Evolutionary conservation across 2,329 filamentous ascomycete genomes (phyloP).

Genomic region (Thermothelomyces thermophilus): DNA sequence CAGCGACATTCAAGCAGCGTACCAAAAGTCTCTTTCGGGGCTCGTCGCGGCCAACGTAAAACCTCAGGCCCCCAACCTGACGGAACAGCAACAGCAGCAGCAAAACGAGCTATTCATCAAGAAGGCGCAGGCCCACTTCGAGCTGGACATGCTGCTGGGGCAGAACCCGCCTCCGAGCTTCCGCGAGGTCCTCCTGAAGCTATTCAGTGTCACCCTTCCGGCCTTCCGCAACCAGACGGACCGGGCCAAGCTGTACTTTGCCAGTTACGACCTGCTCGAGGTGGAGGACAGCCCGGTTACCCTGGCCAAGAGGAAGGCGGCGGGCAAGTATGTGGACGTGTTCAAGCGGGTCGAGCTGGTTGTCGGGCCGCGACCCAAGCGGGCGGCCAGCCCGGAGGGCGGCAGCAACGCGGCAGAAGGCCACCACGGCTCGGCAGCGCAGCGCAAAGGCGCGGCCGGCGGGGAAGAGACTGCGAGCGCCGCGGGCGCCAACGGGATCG

Average conservation of each 20-base stretch:
- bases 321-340: conserved; percentile 41
- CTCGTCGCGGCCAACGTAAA: conserved; percentile 38
- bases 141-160: conserved; percentile 47
- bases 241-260: conserved; percentile 63
- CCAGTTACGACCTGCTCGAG: conserved; percentile 63
- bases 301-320: conserved; percentile 34
- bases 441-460: too few relatives aligned
- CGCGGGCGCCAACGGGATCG: neutral
- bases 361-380: neutral
- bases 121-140: conserved; percentile 42
- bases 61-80: conserved; percentile 29
- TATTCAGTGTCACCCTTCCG: conserved; percentile 54
- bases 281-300: conserved; percentile 52
- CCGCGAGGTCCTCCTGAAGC: conserved; percentile 54
- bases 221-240: conserved; percentile 56
- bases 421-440: too few relatives aligned
- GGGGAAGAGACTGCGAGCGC: neutral
- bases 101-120: conserved; percentile 39
- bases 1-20: conserved; percentile 44
- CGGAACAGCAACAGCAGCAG: conserved; percentile 29
- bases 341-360: conserved; percentile 56
- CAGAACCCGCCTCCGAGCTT: conserved; percentile 42
- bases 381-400: neutral
- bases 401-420: too few relatives aligned
- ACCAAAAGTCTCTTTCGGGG: conserved; percentile 40